Evolutionary conservation across 768 basidiomycete species (phyloP), one percentile per base, ranked within the genome.

Genomic region (Boletus pseudo-olivaceus): DNA sequence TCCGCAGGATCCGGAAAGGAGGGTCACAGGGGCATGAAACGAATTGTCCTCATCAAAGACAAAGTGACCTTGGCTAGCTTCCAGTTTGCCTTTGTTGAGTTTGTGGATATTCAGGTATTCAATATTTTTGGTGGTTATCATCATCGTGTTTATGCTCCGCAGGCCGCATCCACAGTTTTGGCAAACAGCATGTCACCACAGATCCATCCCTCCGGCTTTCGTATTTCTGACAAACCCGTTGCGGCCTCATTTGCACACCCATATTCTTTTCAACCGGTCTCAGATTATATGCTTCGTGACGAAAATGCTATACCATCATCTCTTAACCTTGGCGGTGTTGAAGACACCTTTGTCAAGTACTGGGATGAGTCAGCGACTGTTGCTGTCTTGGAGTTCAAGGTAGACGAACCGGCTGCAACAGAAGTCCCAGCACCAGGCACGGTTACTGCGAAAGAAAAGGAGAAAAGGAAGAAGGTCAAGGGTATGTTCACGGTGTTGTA

Each of bases 41-140:
- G 94, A 46, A 88, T 98, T 53, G 77, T 95, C 33, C 78, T 96
- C 49, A 87, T 96, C 71, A 90, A 92, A 69, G 94, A 98, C 73
- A 87, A 88, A 65, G 81, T 84, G 15, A 91, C 90, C 0, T 79
- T 88, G 76, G 86, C 87, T 5, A 92, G 92, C 69, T 94, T 90
- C 78, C 92, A 97, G 11, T 96, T 95, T 67, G 85, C 90, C 0
- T 98, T 99, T 66, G 90, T 97, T 10, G 94, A 98, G 64, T 92
- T 98, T 61, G 76, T 88, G 17, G 90, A 95, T 59, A 70, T 85
- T 7, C 83, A 88, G 78, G 96, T 95, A 72, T 58, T 64, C 20
- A 3, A 41, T 42, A 1, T 33, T 26, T 27, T 30, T 32, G 23
- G 30, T 17, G 38, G 26, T 46, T 37, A 6, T 26, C 27, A 15